Evolutionary conservation across 2,329 filamentous ascomycete genomes (phyloP).

Genomic region (Arachnomyces sp.): DNA sequence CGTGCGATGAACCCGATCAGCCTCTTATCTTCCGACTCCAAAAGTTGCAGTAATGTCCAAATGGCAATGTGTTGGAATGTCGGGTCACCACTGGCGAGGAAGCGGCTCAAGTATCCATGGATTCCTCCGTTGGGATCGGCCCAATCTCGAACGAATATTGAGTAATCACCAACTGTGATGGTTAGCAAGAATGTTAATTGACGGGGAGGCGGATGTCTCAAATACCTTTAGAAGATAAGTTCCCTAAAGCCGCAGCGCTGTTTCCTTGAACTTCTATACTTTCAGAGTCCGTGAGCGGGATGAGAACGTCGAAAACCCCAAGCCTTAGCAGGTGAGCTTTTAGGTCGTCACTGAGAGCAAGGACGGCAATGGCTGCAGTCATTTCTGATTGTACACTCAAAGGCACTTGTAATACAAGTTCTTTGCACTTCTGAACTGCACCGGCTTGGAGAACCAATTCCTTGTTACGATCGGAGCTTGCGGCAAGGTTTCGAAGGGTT

Average conservation of each 20-base stretch:
- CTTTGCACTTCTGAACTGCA: slow-evolving; percentile 97
- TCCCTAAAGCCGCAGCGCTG: slow-evolving; percentile 89
- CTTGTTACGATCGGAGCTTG: slow-evolving; percentile 96
- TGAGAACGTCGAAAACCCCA: slow-evolving; percentile 92
- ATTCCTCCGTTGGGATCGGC: slow-evolving; percentile 86
- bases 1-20: slow-evolving; percentile 84
- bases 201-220: slow-evolving; percentile 2
- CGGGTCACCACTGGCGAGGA: slow-evolving; percentile 86
- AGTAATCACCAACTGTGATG: slow-evolving; percentile 78
- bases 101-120: slow-evolving; percentile 87
- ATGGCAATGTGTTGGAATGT: slow-evolving; percentile 99
- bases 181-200: slow-evolving; percentile 22
- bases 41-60: slow-evolving; percentile 90
- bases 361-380: slow-evolving; percentile 97
- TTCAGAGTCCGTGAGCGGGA: slow-evolving; percentile 86
- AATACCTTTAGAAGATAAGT: slow-evolving; percentile 91
- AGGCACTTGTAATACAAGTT: slow-evolving; percentile 85
- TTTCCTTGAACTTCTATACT: slow-evolving; percentile 98
- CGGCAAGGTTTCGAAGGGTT: slow-evolving; percentile 87
- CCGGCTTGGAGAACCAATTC: slow-evolving; percentile 93
- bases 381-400: slow-evolving; percentile 96
- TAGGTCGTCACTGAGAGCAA: slow-evolving; percentile 90
- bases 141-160: slow-evolving; percentile 94
- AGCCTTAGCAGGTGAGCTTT: slow-evolving; percentile 85
- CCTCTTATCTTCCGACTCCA: slow-evolving; percentile 88